Evolutionary conservation across 805 yeast genomes (phyloP), one percentile per base, ranked within the genome.

Genomic region (Ogataea kodamae): DNA sequence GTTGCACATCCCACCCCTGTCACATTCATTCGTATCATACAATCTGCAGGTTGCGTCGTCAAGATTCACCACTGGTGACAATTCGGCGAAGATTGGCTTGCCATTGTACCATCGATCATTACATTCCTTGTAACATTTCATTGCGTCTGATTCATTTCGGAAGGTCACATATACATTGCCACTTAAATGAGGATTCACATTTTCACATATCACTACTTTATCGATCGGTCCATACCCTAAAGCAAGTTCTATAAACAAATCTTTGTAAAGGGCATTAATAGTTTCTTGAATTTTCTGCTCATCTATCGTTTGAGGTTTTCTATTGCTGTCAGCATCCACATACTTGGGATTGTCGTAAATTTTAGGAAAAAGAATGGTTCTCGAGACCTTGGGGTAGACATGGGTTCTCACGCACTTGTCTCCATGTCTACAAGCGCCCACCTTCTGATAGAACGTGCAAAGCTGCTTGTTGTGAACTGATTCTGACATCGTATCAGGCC

Each of bases 381-480:
- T 65, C 1, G 95, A 81, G 24, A 65, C 57, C 6, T 65, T 57
- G 2, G 96, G 96, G 46, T 72, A 72, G 13, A 72, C 65, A 56
- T 88, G 89, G 37, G 70, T 70, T 49, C 90, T 67, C 6, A 87
- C 78, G 50, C 97, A 89, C 48, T 80, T 81, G 39, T 80, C 88
- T 1, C 96, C 96, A 56, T 89, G 96, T 40, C 96, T 69, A 51
- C 97, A 89, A 0, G 96, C 94, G 1, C 97, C 97, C 18, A 87
- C 84, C 54, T 81, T 85, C 42, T 71, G 67, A 53, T 78, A 87
- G 54, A 88, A 88, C 3, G 49, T 33, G 35, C 61, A 49, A 11
- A 42, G 12, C 22, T 42, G 45, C 33, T 40, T 43, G 21, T 40
- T 30, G 24, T 32, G 35, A 9, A 21, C 38, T 13, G 30, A 18